Percentiles rank a stretch among this genome's conserved stretches.
Evolutionary conservation across 495 filamentous ascomycete genomes (phyloP).

Genomic region (Neurospora tetrasperma): DNA sequence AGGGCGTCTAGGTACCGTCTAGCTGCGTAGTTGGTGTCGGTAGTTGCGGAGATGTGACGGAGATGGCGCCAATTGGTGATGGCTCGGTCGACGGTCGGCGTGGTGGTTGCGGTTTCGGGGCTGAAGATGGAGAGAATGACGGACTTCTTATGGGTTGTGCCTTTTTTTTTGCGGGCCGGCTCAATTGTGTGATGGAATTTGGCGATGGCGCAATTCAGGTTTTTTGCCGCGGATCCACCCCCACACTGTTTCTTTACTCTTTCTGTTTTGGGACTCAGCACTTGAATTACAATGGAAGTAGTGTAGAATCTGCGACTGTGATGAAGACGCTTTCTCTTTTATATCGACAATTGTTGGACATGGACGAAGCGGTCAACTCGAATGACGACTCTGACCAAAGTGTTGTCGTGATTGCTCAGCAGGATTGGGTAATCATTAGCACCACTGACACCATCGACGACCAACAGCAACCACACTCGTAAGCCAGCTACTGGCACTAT

Average conservation of each 20-base stretch:
- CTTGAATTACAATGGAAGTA: not conserved
- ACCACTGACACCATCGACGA: not conserved
- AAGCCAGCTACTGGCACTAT: not conserved
- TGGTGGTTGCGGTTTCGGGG: not conserved
- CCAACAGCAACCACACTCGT: not conserved
- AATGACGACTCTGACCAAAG: not conserved
- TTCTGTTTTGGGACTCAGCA: not conserved
- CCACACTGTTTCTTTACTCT: not conserved
- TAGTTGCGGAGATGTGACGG: not conserved
- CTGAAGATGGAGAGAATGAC: not conserved
- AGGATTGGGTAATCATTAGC: not conserved
- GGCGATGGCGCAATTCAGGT: constrained; percentile 14
- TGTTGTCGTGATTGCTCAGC: constrained; percentile 10
- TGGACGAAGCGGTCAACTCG: not conserved
- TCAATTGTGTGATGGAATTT: constrained; percentile 7
- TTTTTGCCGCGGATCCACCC: constrained; percentile 1
- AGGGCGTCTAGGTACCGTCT: not conserved
- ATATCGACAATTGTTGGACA: not conserved
- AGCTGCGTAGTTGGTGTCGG: not conserved
- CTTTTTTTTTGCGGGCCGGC: not conserved
- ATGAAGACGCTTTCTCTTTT: not conserved
- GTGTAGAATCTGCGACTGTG: not conserved
- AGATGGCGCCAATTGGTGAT: constrained; percentile 1
- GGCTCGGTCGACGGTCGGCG: not conserved
- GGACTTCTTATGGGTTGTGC: not conserved